Percentiles rank a stretch among this genome's conserved stretches.
Evolutionary conservation across 495 filamentous ascomycete species (phyloP).

Genomic region (Talaromyces ruber): DNA sequence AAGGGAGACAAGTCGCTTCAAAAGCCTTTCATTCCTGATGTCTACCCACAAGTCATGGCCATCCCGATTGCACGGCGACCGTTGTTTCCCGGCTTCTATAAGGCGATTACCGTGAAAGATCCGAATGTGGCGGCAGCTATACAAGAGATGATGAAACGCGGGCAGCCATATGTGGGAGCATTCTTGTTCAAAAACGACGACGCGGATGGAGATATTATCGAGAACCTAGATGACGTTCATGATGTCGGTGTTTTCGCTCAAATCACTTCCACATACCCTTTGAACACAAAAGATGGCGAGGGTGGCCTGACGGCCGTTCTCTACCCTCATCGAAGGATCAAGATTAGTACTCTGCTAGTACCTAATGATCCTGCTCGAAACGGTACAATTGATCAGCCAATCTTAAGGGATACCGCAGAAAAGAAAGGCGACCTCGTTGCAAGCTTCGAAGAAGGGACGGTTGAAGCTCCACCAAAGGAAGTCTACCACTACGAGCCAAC

Average conservation of each 20-base stretch:
- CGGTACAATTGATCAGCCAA: slow-evolving; percentile 15
- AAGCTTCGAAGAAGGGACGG: slow-evolving; percentile 78
- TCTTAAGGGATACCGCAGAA: slow-evolving; percentile 34
- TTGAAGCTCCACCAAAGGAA: slow-evolving; percentile 35
- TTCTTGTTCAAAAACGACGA: slow-evolving; percentile 97
- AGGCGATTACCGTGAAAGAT: slow-evolving; percentile 92
- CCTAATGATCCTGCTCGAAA: slow-evolving; percentile 35
- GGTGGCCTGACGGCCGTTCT: slow-evolving; percentile 80
- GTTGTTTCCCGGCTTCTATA: slow-evolving; percentile 97
- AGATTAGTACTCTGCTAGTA: slow-evolving; percentile 70
- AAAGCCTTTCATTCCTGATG: slow-evolving; percentile 83
- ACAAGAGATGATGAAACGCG: slow-evolving; percentile 93
- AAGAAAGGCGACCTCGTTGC: slow-evolving; percentile 92
- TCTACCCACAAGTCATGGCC: slow-evolving; percentile 97
- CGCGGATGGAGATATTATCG: slow-evolving; percentile 84
- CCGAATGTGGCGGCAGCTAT: slow-evolving; percentile 83
- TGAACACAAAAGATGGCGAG: slow-evolving; percentile 52
- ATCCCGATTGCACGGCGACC: slow-evolving; percentile 96
- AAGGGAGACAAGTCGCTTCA: slow-evolving; percentile 68
- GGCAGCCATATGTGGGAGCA: slow-evolving; percentile 94
- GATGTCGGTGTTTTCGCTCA: slow-evolving; percentile 96
- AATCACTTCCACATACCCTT: slow-evolving; percentile 88
- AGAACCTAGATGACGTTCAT: slow-evolving; percentile 79
- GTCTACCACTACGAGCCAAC: slow-evolving; percentile 68
- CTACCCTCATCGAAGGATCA: slow-evolving; percentile 93